These are phyloP conservation scores for Voacanga thouarsii DNA, from an alignment of 257 asterid species.

Conservation along the genomic window DNA sequence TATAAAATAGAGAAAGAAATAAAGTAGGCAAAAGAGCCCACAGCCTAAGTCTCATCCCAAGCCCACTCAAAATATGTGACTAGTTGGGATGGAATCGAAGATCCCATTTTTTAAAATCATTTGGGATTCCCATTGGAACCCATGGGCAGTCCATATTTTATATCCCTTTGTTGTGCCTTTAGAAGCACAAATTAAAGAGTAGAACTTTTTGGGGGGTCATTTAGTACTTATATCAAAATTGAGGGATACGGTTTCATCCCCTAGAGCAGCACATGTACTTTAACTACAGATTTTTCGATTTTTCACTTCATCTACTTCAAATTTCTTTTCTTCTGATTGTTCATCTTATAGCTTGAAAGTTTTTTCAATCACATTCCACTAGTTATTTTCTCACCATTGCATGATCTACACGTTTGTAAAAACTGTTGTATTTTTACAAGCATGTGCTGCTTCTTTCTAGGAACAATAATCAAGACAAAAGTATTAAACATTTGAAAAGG, in stretches of 20 bases:
- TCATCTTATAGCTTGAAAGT: background rate
- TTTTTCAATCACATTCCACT: background rate
- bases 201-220: background rate
- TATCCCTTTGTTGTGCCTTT: background rate
- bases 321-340: background rate
- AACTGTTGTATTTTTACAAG: too few relatives aligned
- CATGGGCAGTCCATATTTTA: background rate
- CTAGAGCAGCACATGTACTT: background rate
- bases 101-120: background rate
- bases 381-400: background rate
- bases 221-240: background rate
- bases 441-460: background rate
- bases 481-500: background rate
- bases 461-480: background rate
- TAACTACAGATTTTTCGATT: too few relatives aligned
- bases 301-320: background rate
- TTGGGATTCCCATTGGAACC: background rate
- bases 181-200: background rate
- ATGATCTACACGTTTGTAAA: too few relatives aligned
- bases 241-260: background rate
- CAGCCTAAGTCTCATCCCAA: background rate
- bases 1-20: background rate
- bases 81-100: background rate
- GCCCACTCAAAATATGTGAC: background rate
- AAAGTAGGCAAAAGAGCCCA: background rate